Percentiles rank a stretch among this genome's conserved stretches.
phyloP scores from a whole-genome alignment of 495 filamentous ascomycete species.

The Aspergillus cavernicola region DNA sequence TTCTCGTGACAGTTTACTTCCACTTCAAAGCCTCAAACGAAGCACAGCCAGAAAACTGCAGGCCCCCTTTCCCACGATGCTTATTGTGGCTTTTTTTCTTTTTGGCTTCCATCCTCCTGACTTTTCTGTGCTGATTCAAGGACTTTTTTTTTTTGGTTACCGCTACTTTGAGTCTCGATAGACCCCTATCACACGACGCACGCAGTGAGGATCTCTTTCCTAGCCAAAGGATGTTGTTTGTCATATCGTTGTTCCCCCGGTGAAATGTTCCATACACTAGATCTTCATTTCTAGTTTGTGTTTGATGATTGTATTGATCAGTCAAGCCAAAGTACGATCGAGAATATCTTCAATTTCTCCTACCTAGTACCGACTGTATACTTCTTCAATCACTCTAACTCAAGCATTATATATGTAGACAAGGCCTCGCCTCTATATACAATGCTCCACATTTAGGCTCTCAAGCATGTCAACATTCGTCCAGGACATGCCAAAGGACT shows the following conservation, averaged over 20 bases:
- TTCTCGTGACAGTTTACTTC: constrained; percentile 22
- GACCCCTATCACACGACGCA: constrained; percentile 7
- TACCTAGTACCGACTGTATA: too few species aligned
- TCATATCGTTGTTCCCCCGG: neutral
- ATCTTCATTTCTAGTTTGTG: too few species aligned
- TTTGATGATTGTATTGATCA: too few species aligned
- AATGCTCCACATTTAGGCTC: too few species aligned
- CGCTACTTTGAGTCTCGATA: constrained; percentile 8
- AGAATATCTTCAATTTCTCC: too few species aligned
- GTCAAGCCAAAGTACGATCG: constrained; percentile 9
- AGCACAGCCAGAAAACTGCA: too few species aligned
- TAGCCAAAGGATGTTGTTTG: neutral
- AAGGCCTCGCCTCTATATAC: too few species aligned
- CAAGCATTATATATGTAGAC: too few species aligned
- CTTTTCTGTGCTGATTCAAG: constrained; percentile 5
- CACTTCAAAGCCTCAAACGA: constrained; percentile 4
- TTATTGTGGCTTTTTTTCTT: neutral
- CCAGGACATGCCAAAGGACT: too few species aligned
- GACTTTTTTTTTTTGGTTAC: constrained; percentile 2
- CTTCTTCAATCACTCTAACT: too few species aligned
- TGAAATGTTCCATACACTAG: constrained; percentile 6
- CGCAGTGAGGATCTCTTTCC: neutral
- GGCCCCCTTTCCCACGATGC: neutral
- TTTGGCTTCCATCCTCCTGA: neutral
- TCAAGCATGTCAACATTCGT: too few species aligned